Percentiles rank a stretch among this genome's conserved stretches.
These are phyloP conservation scores for Alternaria sp. DNA, from an alignment of 2,329 filamentous ascomycete genomes.

Conservation along the genomic window DNA sequence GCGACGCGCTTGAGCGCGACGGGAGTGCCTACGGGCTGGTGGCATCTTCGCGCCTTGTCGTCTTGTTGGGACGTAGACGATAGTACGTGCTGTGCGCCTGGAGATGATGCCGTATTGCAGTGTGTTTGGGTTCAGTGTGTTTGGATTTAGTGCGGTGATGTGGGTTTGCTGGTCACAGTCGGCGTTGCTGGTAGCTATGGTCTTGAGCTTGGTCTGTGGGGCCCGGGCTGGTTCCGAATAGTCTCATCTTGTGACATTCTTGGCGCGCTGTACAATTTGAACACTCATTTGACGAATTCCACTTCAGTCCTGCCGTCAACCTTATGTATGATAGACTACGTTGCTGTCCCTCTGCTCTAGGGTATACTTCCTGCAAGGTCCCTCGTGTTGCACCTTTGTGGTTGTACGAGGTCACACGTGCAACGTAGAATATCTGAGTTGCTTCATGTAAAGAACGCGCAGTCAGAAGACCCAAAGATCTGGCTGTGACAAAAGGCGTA, in stretches of 20 bases:
- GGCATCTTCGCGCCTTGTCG: constrained; percentile 21
- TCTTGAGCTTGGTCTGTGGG: constrained; percentile 20
- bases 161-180: constrained; percentile 7
- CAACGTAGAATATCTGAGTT: not conserved
- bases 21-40: constrained; percentile 24
- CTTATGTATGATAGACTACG: not conserved
- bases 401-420: not conserved
- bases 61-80: not conserved
- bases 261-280: not conserved
- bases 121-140: not conserved
- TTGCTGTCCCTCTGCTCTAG: not conserved
- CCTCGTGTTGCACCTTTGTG: not conserved
- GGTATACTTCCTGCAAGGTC: not conserved
- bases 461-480: not conserved
- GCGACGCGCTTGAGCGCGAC: constrained; percentile 3
- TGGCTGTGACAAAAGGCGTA: not conserved
- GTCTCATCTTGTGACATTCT: constrained; percentile 6
- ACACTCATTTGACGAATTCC: not conserved
- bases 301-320: not conserved
- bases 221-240: constrained; percentile 21
- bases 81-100: not conserved
- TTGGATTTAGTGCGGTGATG: not conserved
- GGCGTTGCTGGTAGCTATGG: constrained; percentile 10
- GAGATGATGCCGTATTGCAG: not conserved
- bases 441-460: not conserved